Conservation (phyloP, 2,329 filamentous ascomycete genomes). For the Remersonia thermophila region DNA sequence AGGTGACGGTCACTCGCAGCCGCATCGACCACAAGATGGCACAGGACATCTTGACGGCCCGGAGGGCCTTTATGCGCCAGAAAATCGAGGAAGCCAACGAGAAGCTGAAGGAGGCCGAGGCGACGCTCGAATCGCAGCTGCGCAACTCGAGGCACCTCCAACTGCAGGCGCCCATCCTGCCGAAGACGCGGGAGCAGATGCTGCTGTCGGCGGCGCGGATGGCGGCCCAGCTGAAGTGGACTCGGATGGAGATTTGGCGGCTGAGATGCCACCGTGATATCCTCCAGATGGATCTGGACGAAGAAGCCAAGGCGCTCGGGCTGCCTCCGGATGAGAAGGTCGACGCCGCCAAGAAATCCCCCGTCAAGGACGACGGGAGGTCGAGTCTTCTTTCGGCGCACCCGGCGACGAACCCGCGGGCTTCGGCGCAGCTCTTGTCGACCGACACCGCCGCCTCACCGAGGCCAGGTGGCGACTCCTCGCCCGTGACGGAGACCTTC, state of each 20-base stretch:
- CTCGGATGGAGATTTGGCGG: conserved; percentile 86
- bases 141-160: conserved; percentile 84
- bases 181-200: conserved; percentile 77
- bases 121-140: conserved; percentile 69
- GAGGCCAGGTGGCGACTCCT: conserved; percentile 24
- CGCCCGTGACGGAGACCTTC: conserved; percentile 33
- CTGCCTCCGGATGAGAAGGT: conserved; percentile 21
- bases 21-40: conserved; percentile 72
- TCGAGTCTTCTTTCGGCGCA: conserved; percentile 18
- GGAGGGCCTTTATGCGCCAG: conserved; percentile 68
- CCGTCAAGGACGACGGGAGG: conserved; percentile 20
- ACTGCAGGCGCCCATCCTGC: conserved; percentile 78
- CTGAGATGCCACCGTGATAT: conserved; percentile 86
- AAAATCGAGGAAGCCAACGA: conserved; percentile 77
- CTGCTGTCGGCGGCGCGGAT: conserved; percentile 74
- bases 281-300: conserved; percentile 69
- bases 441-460: conserved; percentile 22
- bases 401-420: conserved; percentile 26
- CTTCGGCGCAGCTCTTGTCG: conserved; percentile 22
- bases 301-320: conserved; percentile 45
- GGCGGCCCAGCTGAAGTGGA: conserved; percentile 84
- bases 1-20: conserved; percentile 60
- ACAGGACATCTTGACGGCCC: conserved; percentile 71
- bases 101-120: conserved; percentile 59
- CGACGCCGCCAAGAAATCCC: conserved; percentile 11